Conservation (phyloP, 305 asterid genomes). For the Fraxinus nigra region DNA sequence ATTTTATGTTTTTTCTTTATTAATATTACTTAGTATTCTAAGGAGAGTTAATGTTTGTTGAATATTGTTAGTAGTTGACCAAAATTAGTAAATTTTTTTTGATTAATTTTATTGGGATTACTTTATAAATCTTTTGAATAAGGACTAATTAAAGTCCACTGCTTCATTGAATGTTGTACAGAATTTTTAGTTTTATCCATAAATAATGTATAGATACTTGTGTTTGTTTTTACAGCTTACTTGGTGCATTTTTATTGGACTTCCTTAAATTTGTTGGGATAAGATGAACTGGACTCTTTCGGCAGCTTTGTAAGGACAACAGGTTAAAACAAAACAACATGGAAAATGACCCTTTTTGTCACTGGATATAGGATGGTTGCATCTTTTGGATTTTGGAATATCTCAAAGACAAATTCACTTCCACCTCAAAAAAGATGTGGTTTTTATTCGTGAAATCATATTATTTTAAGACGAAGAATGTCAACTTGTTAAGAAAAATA, state of each 20-base stretch:
- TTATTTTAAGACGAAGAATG: not conserved
- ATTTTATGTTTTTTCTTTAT: too few species aligned
- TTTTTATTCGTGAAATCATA: not conserved
- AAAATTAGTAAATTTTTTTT: not conserved
- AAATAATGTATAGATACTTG: not conserved
- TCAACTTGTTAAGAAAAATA: too few species aligned
- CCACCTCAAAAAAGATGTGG: not conserved
- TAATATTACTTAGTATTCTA: too few species aligned
- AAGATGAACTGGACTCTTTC: slow-evolving; percentile 13
- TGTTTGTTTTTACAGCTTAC: not conserved
- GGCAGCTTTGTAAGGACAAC: slow-evolving; percentile 6
- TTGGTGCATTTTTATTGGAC: slow-evolving; percentile 22
- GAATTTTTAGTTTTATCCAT: not conserved
- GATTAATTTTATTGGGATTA: not conserved
- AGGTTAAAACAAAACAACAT: not conserved
- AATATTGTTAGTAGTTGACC: not conserved
- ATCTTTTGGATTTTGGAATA: not conserved
- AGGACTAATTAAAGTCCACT: not conserved
- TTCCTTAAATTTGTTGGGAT: slow-evolving; percentile 22
- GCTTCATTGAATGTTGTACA: not conserved
- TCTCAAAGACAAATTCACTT: not conserved
- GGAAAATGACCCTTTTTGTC: slow-evolving; percentile 18
- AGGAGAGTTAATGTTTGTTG: not conserved
- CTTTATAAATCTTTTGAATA: not conserved
- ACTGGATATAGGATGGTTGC: slow-evolving; percentile 8